Evolutionary conservation across 371 early-diverging fungal species (phyloP), one percentile per base, ranked within the genome.

Genomic region (Massospora cicadina): DNA sequence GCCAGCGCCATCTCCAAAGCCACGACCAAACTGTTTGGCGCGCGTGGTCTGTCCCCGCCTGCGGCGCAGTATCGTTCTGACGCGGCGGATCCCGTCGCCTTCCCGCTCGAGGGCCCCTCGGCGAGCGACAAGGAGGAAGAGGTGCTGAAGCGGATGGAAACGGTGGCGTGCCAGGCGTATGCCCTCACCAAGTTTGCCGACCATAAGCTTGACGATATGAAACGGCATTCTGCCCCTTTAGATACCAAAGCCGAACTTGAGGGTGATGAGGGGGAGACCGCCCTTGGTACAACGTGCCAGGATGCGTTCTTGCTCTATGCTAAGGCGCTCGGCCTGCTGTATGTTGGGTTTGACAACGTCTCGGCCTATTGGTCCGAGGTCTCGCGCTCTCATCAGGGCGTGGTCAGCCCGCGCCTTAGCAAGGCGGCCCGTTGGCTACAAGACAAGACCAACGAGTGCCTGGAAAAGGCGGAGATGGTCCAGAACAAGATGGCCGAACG

Each of bases 381-480:
- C 30, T 60, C 55, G 59, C 43, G 26, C 28, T 7, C 23, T 55
- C 53, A 31, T 31, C 29, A 21, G 21, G 24, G 1, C 25, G 24
- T 21, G 25, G 30, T 63, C 28, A 55, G 43, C 43, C n/a, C 25
- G 57, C 32, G 54, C 0, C 24, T 58, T 1, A 43, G 54, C 31
- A 27, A 62, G 64, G 81, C 81, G 0, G 90, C 90, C 1, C 89
- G 88, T 65, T 93, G 93, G 93, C 85, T 93, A 70, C 81, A 89
- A 23, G 84, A 81, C 54, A 79, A 83, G 59, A 91, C 89, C 69
- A 92, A 93, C 68, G 89, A 85, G 61, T 89, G 91, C 61, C 68
- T 91, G 7, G 91, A 90, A 30, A 77, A 83, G 12, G 92, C 90
- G 0, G 86, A 88, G 66, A 68, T 73, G 27, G 81, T 77, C 54